Conservation (phyloP, 495 filamentous ascomycete genomes). For the Copromyces sp. region DNA sequence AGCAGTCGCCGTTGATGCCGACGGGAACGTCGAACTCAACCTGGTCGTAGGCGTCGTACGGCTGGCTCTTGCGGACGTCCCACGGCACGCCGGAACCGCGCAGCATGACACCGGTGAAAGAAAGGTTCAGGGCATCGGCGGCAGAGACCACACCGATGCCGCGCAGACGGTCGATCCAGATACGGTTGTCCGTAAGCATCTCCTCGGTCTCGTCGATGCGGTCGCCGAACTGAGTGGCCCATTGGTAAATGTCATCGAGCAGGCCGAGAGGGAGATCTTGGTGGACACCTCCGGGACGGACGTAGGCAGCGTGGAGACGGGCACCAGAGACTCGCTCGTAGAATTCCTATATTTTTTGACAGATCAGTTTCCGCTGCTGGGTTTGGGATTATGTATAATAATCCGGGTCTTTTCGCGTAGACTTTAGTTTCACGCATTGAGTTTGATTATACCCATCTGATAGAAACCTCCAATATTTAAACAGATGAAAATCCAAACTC, state of each 20-base stretch:
- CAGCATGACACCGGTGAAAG: constrained; percentile 95
- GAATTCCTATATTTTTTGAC: constrained; percentile 64
- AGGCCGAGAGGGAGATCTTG: constrained; percentile 92
- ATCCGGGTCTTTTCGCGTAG: neutral
- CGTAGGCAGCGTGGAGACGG: constrained; percentile 95
- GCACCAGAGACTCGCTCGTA: constrained; percentile 98
- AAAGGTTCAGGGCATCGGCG: constrained; percentile 87
- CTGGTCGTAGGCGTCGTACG: constrained; percentile 94
- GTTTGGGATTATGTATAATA: neutral
- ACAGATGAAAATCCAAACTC: constrained; percentile 18
- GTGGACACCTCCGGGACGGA: constrained; percentile 92
- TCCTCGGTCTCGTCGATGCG: constrained; percentile 99
- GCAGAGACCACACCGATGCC: constrained; percentile 87
- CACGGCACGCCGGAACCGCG: constrained; percentile 94
- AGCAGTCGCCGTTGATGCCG: constrained; percentile 95
- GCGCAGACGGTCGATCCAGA: constrained; percentile 90
- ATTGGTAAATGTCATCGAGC: constrained; percentile 98
- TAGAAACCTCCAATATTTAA: neutral
- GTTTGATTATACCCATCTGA: neutral
- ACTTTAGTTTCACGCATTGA: neutral
- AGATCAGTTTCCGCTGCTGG: neutral
- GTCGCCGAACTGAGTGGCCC: constrained; percentile 99
- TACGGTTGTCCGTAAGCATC: constrained; percentile 96
- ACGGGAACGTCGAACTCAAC: constrained; percentile 98
- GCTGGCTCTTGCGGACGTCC: constrained; percentile 91